Conservation (phyloP, 495 filamentous ascomycete genomes). For the Neurospora sp. region DNA sequence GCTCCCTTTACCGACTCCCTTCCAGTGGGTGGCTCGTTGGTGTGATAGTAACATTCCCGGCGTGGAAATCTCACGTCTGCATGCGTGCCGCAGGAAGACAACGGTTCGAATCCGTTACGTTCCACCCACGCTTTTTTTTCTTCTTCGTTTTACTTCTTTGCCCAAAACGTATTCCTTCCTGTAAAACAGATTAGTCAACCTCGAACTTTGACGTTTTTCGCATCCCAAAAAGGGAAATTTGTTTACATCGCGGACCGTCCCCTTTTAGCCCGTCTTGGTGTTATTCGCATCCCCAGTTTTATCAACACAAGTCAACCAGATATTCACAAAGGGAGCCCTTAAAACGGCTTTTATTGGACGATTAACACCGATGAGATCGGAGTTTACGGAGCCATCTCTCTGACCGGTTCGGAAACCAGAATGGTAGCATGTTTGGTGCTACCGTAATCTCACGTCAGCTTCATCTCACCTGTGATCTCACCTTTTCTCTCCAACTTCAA, state of each 20-base stretch:
- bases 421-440: background rate
- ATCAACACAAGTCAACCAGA: no score
- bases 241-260: background rate
- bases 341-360: background rate
- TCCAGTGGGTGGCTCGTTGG: background rate
- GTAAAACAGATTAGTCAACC: background rate
- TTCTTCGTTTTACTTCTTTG: no score
- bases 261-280: background rate
- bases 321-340: background rate
- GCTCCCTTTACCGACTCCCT: background rate
- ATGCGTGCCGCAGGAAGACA: background rate
- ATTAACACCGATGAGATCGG: background rate
- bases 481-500: background rate
- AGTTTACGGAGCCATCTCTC: background rate
- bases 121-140: background rate
- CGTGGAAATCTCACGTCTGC: background rate
- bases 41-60: background rate
- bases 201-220: background rate
- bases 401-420: background rate
- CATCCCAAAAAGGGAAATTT: background rate
- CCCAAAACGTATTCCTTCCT: background rate
- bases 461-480: background rate
- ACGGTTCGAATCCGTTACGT: background rate
- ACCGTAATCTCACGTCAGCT: background rate
- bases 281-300: no score